Percentiles rank a stretch among this genome's conserved stretches.
Evolutionary conservation across 768 basidiomycete species (phyloP).

Genomic region (Hericium rajendrae): DNA sequence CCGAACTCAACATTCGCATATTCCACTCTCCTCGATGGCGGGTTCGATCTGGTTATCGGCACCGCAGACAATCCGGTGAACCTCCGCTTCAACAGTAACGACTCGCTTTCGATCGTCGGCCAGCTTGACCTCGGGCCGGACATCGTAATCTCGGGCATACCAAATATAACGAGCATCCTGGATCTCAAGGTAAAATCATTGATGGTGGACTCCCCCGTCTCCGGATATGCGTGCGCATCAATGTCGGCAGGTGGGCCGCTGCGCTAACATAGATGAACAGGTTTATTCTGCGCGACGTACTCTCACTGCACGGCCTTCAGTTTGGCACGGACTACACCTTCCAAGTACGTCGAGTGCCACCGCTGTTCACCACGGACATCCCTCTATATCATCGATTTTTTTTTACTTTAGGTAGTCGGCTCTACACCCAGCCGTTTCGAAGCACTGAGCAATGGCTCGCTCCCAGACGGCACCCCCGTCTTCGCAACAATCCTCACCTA

Average conservation of each 20-base stretch:
- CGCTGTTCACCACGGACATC: no score
- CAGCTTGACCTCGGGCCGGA: not conserved
- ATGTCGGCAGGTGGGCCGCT: not conserved
- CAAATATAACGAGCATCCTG: not conserved
- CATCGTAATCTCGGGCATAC: not conserved
- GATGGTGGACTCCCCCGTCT: not conserved
- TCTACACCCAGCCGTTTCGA: not conserved
- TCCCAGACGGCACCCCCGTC: conserved; percentile 1
- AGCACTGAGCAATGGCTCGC: not conserved
- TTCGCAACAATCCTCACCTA: conserved; percentile 4
- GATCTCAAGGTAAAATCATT: not conserved
- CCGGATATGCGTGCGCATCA: not conserved
- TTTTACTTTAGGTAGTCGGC: not conserved
- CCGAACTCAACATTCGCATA: not conserved
- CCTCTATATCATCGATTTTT: not conserved
- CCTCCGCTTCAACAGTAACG: conserved; percentile 1
- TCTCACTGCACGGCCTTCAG: not conserved
- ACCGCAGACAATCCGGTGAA: conserved; percentile 2
- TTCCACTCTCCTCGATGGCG: not conserved
- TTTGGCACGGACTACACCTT: not conserved
- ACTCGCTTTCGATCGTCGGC: not conserved
- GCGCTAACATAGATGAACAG: not conserved
- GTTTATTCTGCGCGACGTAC: not conserved
- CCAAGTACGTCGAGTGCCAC: not conserved
- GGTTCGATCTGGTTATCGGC: not conserved